Percentiles rank a stretch among this genome's conserved stretches.
Evolutionary conservation across 306 rosid genomes (phyloP).

Genomic region (Fagus crenata): DNA sequence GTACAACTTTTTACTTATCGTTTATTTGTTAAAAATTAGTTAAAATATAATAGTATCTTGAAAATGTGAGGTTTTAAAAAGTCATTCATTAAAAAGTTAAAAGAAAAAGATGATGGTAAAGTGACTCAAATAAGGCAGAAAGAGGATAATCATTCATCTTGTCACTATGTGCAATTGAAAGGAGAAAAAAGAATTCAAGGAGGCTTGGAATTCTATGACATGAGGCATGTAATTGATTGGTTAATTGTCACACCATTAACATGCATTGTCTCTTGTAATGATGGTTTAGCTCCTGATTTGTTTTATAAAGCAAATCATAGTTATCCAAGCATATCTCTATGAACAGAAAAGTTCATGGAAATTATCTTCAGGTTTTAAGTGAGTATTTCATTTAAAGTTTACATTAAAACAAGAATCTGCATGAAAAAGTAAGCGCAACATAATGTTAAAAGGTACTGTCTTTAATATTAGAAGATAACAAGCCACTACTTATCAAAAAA

Average conservation of each 20-base stretch:
- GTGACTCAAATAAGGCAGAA: not conserved
- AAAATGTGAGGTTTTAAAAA: not conserved
- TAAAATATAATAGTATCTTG: no score
- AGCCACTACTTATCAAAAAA: not conserved
- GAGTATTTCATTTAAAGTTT: not conserved
- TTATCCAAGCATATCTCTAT: slow-evolving; percentile 9
- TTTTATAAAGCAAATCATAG: slow-evolving; percentile 26
- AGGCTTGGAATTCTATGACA: not conserved
- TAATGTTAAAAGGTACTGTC: not conserved
- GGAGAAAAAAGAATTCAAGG: not conserved
- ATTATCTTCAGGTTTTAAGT: not conserved
- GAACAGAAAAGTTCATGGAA: not conserved
- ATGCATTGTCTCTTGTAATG: slow-evolving; percentile 27
- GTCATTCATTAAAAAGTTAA: no score
- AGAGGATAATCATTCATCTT: not conserved
- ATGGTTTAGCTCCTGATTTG: slow-evolving; percentile 20
- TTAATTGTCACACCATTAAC: slow-evolving; percentile 26
- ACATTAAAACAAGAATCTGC: not conserved
- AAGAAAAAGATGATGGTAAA: no score
- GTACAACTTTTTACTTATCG: no score
- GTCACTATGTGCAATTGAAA: not conserved
- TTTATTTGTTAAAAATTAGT: no score
- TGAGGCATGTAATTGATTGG: slow-evolving; percentile 7
- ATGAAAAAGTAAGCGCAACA: not conserved
- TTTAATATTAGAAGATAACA: not conserved